These are phyloP conservation scores for Anthracocystis walkeri DNA, from an alignment of 1,284 basidiomycete species.

Conservation along the genomic window DNA sequence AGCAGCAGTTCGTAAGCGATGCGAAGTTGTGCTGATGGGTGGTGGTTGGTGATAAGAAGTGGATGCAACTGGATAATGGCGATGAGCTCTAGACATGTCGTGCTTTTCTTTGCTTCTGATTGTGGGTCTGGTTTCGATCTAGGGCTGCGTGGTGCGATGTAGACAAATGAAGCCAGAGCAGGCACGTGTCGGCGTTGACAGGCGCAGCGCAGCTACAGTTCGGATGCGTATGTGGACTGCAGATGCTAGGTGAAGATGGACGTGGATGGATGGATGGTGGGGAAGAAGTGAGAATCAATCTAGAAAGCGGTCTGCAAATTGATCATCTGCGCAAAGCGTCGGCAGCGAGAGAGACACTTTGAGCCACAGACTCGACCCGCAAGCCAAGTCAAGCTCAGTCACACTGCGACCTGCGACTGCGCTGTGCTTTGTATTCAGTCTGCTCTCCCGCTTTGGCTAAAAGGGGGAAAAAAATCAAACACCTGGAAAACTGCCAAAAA, in stretches of 20 bases:
- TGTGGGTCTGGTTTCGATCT: slow-evolving; percentile 7
- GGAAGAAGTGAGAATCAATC: neutral
- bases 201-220: neutral
- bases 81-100: slow-evolving; percentile 35
- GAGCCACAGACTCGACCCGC: neutral
- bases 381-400: neutral
- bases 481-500: neutral
- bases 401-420: slow-evolving; percentile 5
- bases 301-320: neutral
- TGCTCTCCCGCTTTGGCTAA: neutral
- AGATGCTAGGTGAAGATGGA: neutral
- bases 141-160: slow-evolving; percentile 14
- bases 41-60: slow-evolving; percentile 42
- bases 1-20: slow-evolving; percentile 12
- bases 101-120: neutral
- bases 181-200: slow-evolving; percentile 7
- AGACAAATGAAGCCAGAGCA: slow-evolving; percentile 10
- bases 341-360: neutral
- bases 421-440: slow-evolving; percentile 9
- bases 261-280: slow-evolving; percentile 7
- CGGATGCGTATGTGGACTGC: neutral
- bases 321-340: slow-evolving; percentile 1
- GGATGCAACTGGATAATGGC: slow-evolving; percentile 36
- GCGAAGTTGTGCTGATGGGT: neutral
- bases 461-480: slow-evolving; percentile 15